phyloP scores from a whole-genome alignment of 768 basidiomycete genomes.

The Agaricus blazei region DNA sequence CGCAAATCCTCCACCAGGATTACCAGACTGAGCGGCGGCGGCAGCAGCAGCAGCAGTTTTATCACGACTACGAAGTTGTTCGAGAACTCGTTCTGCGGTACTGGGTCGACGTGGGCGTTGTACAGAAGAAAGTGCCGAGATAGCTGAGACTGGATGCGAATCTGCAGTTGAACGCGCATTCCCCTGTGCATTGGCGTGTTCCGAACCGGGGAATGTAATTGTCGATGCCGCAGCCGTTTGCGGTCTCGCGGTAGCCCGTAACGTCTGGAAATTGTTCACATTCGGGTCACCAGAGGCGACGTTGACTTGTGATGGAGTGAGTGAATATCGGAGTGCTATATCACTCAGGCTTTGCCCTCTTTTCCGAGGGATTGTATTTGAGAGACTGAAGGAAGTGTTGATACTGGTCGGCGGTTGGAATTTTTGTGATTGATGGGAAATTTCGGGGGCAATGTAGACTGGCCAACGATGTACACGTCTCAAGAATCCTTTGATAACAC shows the following conservation, averaged over 20 bases:
- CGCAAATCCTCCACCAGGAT: not conserved
- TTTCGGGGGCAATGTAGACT: slow-evolving; percentile 49
- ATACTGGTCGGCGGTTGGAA: slow-evolving; percentile 14
- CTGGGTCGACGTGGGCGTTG: slow-evolving; percentile 49
- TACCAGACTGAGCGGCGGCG: not conserved
- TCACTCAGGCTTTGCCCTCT: slow-evolving; percentile 33
- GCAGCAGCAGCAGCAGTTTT: slow-evolving; percentile 29
- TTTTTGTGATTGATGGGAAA: slow-evolving; percentile 14
- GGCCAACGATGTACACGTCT: slow-evolving; percentile 94
- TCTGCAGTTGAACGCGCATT: not conserved
- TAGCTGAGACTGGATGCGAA: slow-evolving; percentile 7
- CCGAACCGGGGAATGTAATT: not conserved
- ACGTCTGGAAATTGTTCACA: not conserved
- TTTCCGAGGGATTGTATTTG: slow-evolving; percentile 25
- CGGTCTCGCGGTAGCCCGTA: slow-evolving; percentile 11
- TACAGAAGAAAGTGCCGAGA: slow-evolving; percentile 25
- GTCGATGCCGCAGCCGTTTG: slow-evolving; percentile 13
- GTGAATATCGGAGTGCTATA: slow-evolving; percentile 21
- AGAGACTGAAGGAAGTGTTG: slow-evolving; percentile 8
- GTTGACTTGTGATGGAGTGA: slow-evolving; percentile 12
- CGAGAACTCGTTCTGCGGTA: slow-evolving; percentile 64
- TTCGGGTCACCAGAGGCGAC: slow-evolving; percentile 14
- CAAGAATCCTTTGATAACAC: slow-evolving; percentile 97
- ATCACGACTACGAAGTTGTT: slow-evolving; percentile 56
- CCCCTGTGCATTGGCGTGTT: not conserved